Evolutionary conservation across 345 rosid genomes (phyloP), one percentile per base, ranked within the genome.

Genomic region (Gossypium ekmanianum): DNA sequence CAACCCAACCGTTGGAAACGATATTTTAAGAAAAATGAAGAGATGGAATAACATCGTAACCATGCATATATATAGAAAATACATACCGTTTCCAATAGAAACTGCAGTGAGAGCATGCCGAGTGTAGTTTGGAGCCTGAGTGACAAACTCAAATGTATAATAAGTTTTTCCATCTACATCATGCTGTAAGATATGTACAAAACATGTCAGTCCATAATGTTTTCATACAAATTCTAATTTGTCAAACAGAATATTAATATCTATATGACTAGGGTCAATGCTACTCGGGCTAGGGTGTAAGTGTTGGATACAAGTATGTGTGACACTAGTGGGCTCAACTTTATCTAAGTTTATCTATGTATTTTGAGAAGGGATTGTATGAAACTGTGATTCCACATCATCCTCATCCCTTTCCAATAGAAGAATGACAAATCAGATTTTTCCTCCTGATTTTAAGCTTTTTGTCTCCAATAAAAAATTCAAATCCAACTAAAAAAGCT

Each of bases 61-160:
- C 56, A n/a, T 52, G 62, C 41, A 16, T 2, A 45, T 14, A 45
- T 16, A 50, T 47, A 34, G 54, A 20, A 45, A 26, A 20, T 34
- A 57, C 81, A 64, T 89, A 91, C 98, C 98, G 48, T 90, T 92
- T 79, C 89, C 90, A 51, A 91, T 88, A 11, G 89, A 76, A 77
- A 94, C 78, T 69, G 89, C 68, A 54, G 98, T 87, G 9, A 90
- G 89, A 48, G 97, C 98, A 79, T 94, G 98, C 44, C 98, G 94
- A 3, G 88, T 91, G 72, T 78, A 92, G 88, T 91, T 94, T 80
- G 95, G 95, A 54, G 98, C 96, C 75, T 85, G 87, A 76, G 86
- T 92, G 64, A 89, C 67, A 76, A 92, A 92, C 90, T 94, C 98
- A 67, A 94, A 85, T 68, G 88, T 85, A 79, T 91, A 94, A 79